Percentiles rank a stretch among this genome's conserved stretches.
Conservation (phyloP, 2,329 filamentous ascomycete species). For the Calonectria henricotiae region DNA sequence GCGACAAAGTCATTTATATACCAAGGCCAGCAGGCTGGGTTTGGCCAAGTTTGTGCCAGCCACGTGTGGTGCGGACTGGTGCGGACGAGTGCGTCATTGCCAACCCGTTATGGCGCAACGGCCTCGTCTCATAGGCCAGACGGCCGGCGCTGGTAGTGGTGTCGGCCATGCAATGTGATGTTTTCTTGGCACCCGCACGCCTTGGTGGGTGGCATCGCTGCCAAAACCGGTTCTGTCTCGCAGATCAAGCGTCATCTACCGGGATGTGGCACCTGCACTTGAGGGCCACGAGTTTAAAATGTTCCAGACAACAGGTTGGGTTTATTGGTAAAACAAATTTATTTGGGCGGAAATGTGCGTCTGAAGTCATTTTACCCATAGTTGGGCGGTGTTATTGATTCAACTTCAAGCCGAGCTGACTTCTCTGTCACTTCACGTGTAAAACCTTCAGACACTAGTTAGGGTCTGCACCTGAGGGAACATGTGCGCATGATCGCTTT, state of each 20-base stretch:
- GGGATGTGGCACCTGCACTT: constrained; percentile 16
- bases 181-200: constrained; percentile 25
- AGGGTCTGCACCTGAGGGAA: neutral
- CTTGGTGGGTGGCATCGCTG: constrained; percentile 38
- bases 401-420: neutral
- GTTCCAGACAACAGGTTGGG: neutral
- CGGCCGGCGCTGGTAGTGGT: constrained; percentile 40
- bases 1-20: constrained; percentile 5
- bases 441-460: too few relatives aligned
- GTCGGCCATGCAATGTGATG: constrained; percentile 46
- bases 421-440: neutral
- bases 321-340: neutral
- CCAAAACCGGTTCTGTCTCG: constrained; percentile 49
- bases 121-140: constrained; percentile 43
- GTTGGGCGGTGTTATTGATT: neutral
- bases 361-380: neutral
- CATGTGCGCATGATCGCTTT: neutral
- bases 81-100: constrained; percentile 47
- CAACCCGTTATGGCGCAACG: constrained; percentile 41
- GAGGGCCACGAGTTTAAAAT: neutral
- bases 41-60: constrained; percentile 10
- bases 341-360: neutral
- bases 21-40: neutral
- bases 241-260: constrained; percentile 47
- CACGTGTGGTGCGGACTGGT: constrained; percentile 22